Conservation (phyloP, 257 asterid species). For the Jasminum sambac region DNA sequence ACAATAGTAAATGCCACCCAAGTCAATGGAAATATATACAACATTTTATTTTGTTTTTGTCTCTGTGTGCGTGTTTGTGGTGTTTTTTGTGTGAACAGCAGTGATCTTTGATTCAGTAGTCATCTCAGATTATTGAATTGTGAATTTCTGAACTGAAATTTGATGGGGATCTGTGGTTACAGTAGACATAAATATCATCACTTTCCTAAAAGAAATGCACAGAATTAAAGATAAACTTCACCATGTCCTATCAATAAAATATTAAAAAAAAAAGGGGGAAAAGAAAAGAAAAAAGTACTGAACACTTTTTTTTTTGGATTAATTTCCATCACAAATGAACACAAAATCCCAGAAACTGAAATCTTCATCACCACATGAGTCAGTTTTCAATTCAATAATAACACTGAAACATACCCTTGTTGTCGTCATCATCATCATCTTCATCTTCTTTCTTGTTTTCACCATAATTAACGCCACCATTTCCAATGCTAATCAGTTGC, state of each 20-base stretch:
- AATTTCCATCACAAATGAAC: slow-evolving; percentile 47
- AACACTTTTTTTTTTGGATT: background rate
- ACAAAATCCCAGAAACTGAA: slow-evolving; percentile 47
- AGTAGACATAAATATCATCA: slow-evolving; percentile 16
- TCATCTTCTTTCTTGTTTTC: slow-evolving; percentile 53
- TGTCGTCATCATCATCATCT: too few relatives aligned
- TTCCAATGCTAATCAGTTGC: slow-evolving; percentile 39
- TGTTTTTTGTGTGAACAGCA: background rate
- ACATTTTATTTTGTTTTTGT: background rate
- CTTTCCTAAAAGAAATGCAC: slow-evolving; percentile 36
- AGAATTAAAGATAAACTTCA: slow-evolving; percentile 33
- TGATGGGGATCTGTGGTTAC: slow-evolving; percentile 10
- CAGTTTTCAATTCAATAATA: slow-evolving; percentile 41
- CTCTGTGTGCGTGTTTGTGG: background rate
- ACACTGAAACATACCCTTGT: slow-evolving; percentile 34
- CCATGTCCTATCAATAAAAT: slow-evolving; percentile 41
- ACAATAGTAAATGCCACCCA: background rate
- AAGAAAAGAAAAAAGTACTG: too few relatives aligned
- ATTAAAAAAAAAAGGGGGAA: slow-evolving; percentile 1
- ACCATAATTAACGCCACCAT: slow-evolving; percentile 38
- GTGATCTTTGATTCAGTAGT: background rate
- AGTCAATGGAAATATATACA: background rate
- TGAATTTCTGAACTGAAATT: background rate
- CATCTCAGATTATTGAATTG: background rate
- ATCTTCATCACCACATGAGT: slow-evolving; percentile 16